Percentiles rank a stretch among this genome's conserved stretches.
Conservation (phyloP, 2,329 filamentous ascomycete species). For the Penicillium sp. region DNA sequence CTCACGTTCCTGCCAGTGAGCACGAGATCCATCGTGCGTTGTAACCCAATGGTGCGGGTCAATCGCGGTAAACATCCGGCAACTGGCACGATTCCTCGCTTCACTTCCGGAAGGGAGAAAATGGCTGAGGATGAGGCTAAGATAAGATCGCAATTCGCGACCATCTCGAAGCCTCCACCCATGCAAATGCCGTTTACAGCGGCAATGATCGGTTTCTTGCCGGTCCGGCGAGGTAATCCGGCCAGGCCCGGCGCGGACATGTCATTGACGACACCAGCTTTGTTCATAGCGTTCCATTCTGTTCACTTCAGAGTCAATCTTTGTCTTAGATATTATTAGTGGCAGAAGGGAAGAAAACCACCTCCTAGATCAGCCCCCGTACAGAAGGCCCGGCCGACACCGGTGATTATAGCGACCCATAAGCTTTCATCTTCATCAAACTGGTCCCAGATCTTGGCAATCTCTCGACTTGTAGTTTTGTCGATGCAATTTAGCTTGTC, state of each 20-base stretch:
- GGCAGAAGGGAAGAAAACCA: slow-evolving; percentile 7
- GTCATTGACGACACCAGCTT: slow-evolving; percentile 29
- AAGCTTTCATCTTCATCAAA: slow-evolving; percentile 62
- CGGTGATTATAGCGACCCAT: slow-evolving; percentile 63
- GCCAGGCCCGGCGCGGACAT: slow-evolving; percentile 58
- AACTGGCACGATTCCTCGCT: slow-evolving; percentile 67
- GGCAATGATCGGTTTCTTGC: slow-evolving; percentile 72
- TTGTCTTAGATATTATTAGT: not conserved
- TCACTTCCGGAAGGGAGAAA: slow-evolving; percentile 71
- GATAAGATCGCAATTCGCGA: slow-evolving; percentile 70
- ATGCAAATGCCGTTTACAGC: slow-evolving; percentile 74
- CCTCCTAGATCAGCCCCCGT: slow-evolving; percentile 66
- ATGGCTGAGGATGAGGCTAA: slow-evolving; percentile 48
- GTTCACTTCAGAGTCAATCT: not conserved
- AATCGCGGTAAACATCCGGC: slow-evolving; percentile 69
- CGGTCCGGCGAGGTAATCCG: slow-evolving; percentile 62
- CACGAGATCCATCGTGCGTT: slow-evolving; percentile 69
- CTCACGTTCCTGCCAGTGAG: slow-evolving; percentile 61
- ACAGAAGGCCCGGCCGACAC: slow-evolving; percentile 63
- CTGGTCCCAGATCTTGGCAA: slow-evolving; percentile 54
- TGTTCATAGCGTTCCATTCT: slow-evolving; percentile 56
- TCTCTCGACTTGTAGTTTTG: slow-evolving; percentile 42
- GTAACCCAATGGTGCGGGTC: slow-evolving; percentile 62
- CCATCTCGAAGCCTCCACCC: slow-evolving; percentile 75
- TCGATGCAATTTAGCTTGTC: slow-evolving; percentile 45